Base-by-base conservation (phyloP, 2,329 filamentous ascomycete genomes). In the Alternaria brassicicola region DNA sequence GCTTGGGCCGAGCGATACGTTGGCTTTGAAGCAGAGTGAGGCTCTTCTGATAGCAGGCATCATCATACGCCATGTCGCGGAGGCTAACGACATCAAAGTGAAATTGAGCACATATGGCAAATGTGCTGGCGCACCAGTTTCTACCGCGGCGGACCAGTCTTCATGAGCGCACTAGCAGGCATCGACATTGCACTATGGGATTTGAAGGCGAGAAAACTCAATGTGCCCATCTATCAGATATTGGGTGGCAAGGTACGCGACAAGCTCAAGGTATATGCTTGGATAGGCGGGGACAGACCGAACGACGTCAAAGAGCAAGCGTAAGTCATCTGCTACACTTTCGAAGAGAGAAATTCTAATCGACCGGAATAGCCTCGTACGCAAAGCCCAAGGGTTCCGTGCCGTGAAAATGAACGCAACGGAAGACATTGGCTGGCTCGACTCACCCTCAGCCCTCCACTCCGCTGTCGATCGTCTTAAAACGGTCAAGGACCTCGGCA, bases 31-130 rank as follows among this genome's bases (percentile, higher is more conserved):
- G 90, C 90, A 30, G 87, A 92, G 88, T 90, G 77, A 56, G 77
- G 54, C 7, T 0, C 6, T n/a, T n/a, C 1, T 1, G 3, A 19
- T 12, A 12, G 5, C 0, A 1, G 2, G 6, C 12, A 26, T 15
- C 2, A 7, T 41, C 3, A 5, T 21, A 19, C 17, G 2, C 17
- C 3, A 47, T 1, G 28, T 48, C 4, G 0, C n/a, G 6, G 17
- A 21, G 7, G 2, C 31, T 51, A 13, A 50, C 39, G 33, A 15
- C 9, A 12, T 36, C 45, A 30, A 23, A 90, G 88, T 70, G 86
- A 92, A 47, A 93, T 93, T 63, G 90, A 93, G 71, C 88, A 92
- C 62, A 89, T 93, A 57, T 93, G 91, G 91, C 90, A 92, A 72
- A 83, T 84, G 63, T 85, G 86, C 25, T 93, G 88, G 85, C 84